Evolutionary conservation across 768 basidiomycete genomes (phyloP), one percentile per base, ranked within the genome.

Genomic region (Lenzites betulinus): DNA sequence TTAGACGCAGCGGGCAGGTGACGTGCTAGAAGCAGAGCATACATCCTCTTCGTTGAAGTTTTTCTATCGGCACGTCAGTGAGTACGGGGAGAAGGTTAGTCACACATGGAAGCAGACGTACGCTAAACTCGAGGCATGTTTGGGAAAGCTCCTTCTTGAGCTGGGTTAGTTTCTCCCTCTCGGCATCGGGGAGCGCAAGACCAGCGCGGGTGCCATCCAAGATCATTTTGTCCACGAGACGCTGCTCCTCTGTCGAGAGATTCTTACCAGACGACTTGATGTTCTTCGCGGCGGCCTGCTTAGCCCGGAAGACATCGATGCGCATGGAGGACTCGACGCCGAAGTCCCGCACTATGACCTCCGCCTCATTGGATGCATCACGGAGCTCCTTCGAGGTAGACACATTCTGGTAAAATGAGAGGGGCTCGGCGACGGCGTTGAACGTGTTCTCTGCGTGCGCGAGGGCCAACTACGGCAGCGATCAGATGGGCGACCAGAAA

Each of bases 21-120:
- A 23, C 36, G 4, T 25, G 7, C 12, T 20, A 20, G 12, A 18
- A n/a, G 11, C 11, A 33, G 11, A 11, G 5, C 51, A 23, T 64
- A 89, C 90, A 46, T 90, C 86, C 69, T 95, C 93, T 73, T 95
- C 92, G 67, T 93, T 93, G 77, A 88, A 92, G 76, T 93, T 92
- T 87, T 89, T 91, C 88, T 90, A 52, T 5, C 5, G 3, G 20
- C 5, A 22, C 22, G 23, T 3, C 20, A 28, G 23, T 42, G 7
- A 26, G 18, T 52, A 15, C 3, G 20, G 25, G 26, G 18, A 26
- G 26, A 49, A 48, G 12, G 76, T 6, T 5, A 28, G 20, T 1
- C 23, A 43, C 7, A n/a, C 26, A 3, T 30, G 16, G 2, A 30
- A 7, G 7, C 30, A 11, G 11, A 82, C 87, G 65, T 65, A 90